Evolutionary conservation across 352 stramenopile genomes (phyloP), one percentile per base, ranked within the genome.

Genomic region (Pseudoperonospora humuli): DNA sequence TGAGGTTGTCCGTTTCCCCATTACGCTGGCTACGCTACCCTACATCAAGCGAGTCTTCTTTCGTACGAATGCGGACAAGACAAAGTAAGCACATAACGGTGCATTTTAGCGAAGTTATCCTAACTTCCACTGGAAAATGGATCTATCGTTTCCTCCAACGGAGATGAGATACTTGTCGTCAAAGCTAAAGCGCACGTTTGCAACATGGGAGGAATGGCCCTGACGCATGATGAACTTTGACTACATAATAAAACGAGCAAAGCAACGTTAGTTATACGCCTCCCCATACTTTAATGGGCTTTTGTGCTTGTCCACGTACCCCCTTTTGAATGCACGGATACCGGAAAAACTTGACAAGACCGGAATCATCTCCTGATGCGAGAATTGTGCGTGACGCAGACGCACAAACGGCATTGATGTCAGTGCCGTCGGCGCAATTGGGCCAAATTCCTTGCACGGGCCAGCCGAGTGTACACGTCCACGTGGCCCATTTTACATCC

Each of bases 371-470:
- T 27, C 79, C 86, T 0, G 77, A 87, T 1, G 81, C 81, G 23
- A 96, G 58, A 6, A 85, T 58, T 29, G 65, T 79, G 9, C 72
- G 69, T 19, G 79, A 84, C 14, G 74, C 53, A 17, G 79, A 85
- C 19, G 71, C 68, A 38, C 75, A 86, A 20, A 84, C 70, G 3
- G 75, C 55, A 39, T 95, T 95, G 34, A 95, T 60, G 44, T 95
- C 85, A 0, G 76, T 94, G 20, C 80, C 78, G 31, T 94, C 82
- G 2, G 70, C 71, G n/a, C 61, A 80, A 36, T 80, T 64, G 1
- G 80, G 79, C 78, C 81, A 93, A 26, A 93, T 89, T 9, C 93
- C 94, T 61, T 98, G 91, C 20, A 95, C 86, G 6, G 82, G 73
- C 92, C 92, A 97, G 1, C 74, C 70, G 2, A 96, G n/a, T n/a